Base-by-base conservation (phyloP, 768 basidiomycete species). In the Amanita fuliginea region DNA sequence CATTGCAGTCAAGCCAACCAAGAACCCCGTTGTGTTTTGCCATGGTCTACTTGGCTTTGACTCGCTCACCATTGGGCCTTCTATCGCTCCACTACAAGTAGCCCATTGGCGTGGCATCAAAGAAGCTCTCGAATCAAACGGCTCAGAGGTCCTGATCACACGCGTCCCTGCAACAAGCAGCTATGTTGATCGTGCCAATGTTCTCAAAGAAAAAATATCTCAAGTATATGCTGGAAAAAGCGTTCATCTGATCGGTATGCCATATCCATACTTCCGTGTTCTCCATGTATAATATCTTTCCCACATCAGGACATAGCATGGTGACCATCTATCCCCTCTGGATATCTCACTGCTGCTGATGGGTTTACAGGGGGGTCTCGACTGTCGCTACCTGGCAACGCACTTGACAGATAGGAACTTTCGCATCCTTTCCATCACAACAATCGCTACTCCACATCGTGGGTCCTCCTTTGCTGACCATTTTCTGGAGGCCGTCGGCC, bases 41-140 rank as follows among this genome's bases (percentile, higher is more conserved):
- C 95, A 98, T 60, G 95, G 94, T 7, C 75, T 96, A 1, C 74
- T 97, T 6, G 90, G 91, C 1, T 94, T 93, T 55, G 90, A 94
- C 61, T 83, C 81, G 0, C 77, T 93, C 56, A 85, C 80, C 2
- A 83, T 91, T 19, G 85, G 86, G 1, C 81, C 76, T 2, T 68
- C 83, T 40, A 86, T 84, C 50, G 81, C 83, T 10, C 82, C 90
- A 3, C 57, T 97, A 14, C 81, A 93, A 59, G 90, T 99, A 36
- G 75, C 85, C 2, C 93, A 99, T 63, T 99, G 96, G 96, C 78
- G 95, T 33, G 96, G 96, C 6, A 95, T 99, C 55, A 84, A 86
- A 59, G 90, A 97, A 61, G 92, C 87, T 14, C 73, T 99, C 6
- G 83, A 94, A 58, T 76, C 85, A 33, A 92, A 86, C 60, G 94